Conservation (phyloP, 139 green algal genomes). For the Tetradesmus lagerheimii region DNA sequence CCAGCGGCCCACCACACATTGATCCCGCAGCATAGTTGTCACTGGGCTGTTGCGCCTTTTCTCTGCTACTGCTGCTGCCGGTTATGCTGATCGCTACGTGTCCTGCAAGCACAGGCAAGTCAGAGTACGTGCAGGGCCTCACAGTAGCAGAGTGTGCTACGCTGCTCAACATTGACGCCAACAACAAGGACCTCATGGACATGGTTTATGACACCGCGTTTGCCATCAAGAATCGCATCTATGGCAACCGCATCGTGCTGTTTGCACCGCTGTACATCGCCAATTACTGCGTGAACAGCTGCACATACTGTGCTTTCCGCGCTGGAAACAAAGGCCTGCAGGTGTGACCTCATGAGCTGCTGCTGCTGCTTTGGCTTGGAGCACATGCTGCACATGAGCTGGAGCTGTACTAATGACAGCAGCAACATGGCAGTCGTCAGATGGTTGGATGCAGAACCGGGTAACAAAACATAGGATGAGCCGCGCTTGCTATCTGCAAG, state of each 20-base stretch:
- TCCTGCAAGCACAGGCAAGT: slow-evolving; percentile 38
- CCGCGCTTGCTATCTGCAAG: too few relatives aligned
- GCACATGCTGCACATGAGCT: too few relatives aligned
- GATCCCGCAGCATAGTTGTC: too few relatives aligned
- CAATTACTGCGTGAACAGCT: slow-evolving; percentile 83
- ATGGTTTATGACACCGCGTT: slow-evolving; percentile 76
- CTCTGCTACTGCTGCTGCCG: background rate
- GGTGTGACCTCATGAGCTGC: slow-evolving; percentile 6
- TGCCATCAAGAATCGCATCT: slow-evolving; percentile 82
- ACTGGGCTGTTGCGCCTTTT: too few relatives aligned
- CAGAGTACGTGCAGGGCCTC: slow-evolving; percentile 66
- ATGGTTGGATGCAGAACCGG: too few relatives aligned
- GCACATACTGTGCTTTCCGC: slow-evolving; percentile 81
- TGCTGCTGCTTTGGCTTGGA: background rate
- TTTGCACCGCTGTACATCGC: slow-evolving; percentile 80
- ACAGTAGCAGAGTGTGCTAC: slow-evolving; percentile 75
- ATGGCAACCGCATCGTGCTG: slow-evolving; percentile 83
- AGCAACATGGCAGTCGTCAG: too few relatives aligned
- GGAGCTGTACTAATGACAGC: too few relatives aligned
- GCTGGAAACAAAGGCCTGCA: slow-evolving; percentile 68
- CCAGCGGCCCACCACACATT: too few relatives aligned
- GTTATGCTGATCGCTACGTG: background rate
- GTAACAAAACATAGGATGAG: too few relatives aligned
- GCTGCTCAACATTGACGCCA: slow-evolving; percentile 75
- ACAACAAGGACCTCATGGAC: slow-evolving; percentile 61